These are phyloP conservation scores for Kickxella alabastrina DNA, from an alignment of 192 early-diverging fungal species.

Conservation along the genomic window DNA sequence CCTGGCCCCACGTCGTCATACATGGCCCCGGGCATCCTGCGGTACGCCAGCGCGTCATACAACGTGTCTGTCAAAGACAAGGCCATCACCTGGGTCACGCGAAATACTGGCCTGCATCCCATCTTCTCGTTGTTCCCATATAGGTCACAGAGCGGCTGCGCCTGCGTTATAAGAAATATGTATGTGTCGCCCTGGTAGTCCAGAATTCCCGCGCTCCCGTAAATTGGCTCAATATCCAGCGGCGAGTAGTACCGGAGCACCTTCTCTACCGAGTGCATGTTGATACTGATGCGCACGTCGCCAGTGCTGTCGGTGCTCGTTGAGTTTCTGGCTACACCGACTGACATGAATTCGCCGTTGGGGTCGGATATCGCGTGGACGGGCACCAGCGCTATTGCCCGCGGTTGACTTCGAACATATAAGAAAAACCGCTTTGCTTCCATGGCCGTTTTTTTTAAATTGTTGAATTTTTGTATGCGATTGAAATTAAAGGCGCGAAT, in stretches of 20 bases:
- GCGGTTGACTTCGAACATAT: conserved; percentile 52
- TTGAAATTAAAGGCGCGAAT: too few relatives aligned
- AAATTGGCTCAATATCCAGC: conserved; percentile 44
- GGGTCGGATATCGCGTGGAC: conserved; percentile 48
- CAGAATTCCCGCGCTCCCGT: conserved; percentile 45
- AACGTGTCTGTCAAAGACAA: conserved; percentile 70
- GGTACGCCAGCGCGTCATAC: conserved; percentile 59
- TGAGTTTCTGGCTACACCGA: conserved; percentile 4
- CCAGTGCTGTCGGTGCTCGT: conserved; percentile 1
- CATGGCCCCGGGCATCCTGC: conserved; percentile 37
- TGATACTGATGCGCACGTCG: conserved; percentile 11
- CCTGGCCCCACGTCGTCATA: conserved; percentile 42
- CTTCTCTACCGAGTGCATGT: conserved; percentile 11
- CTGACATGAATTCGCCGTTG: conserved; percentile 17
- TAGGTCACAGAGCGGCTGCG: conserved; percentile 59
- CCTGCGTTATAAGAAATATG: conserved; percentile 64
- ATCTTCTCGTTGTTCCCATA: conserved; percentile 55
- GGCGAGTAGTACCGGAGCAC: conserved; percentile 27
- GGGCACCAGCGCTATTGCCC: conserved; percentile 61
- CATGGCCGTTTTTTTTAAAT: too few relatives aligned
- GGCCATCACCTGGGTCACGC: conserved; percentile 68
- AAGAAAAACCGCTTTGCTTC: conserved; percentile 50
- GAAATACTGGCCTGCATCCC: conserved; percentile 43
- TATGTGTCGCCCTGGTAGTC: conserved; percentile 62
- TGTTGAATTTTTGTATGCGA: too few relatives aligned